Evolutionary conservation across 2,329 filamentous ascomycete genomes (phyloP).

Genomic region (Colletotrichum truncatum): DNA sequence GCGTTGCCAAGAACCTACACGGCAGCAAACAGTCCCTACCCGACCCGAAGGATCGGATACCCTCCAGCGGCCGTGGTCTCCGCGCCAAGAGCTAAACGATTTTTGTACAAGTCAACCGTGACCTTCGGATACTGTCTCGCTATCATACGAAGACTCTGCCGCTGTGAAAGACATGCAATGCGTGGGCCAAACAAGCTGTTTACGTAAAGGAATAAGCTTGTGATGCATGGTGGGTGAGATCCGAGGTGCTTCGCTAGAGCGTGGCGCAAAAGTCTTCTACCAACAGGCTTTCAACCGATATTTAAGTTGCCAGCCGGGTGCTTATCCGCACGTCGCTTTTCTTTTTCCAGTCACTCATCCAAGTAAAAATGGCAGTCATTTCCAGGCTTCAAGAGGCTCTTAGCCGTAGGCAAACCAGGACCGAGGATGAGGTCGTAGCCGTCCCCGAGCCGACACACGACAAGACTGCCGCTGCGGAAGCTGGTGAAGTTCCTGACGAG

Average conservation of each 20-base stretch:
- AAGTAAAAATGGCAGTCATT: background rate
- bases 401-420: background rate
- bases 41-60: conserved; percentile 1
- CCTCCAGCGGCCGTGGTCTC: background rate
- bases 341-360: background rate
- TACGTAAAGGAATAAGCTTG: background rate
- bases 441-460: background rate
- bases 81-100: background rate
- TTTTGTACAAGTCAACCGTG: background rate
- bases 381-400: background rate
- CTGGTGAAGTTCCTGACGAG: background rate
- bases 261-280: background rate
- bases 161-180: background rate
- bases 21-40: background rate
- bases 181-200: background rate
- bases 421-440: background rate
- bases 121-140: background rate
- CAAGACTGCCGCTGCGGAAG: background rate
- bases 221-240: background rate
- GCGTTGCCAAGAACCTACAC: background rate
- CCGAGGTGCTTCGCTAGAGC: background rate
- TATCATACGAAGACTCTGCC: too few species aligned
- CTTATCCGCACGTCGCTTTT: too few species aligned
- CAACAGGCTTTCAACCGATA: background rate
- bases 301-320: background rate